These are phyloP conservation scores for Ustilago lituana DNA, from an alignment of 1,284 basidiomycete genomes.

Conservation along the genomic window DNA sequence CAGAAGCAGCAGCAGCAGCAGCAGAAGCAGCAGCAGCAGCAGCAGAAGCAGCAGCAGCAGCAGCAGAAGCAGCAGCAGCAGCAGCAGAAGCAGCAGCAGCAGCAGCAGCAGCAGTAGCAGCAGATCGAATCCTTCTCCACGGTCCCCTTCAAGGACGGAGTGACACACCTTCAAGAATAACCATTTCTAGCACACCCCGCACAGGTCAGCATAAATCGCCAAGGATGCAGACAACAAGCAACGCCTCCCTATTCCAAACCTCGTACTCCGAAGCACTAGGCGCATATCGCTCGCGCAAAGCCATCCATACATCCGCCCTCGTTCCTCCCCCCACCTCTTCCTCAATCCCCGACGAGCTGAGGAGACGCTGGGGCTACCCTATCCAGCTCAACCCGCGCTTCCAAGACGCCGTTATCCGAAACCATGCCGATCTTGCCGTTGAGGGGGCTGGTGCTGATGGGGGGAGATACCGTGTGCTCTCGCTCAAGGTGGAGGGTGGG, in stretches of 20 bases:
- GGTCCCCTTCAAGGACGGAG: too few relatives aligned
- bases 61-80: too few relatives aligned
- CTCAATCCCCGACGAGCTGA: background rate
- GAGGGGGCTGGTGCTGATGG: slow-evolving; percentile 38
- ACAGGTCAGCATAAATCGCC: too few relatives aligned
- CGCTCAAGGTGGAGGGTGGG: slow-evolving; percentile 3
- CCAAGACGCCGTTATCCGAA: background rate
- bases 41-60: too few relatives aligned
- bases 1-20: too few relatives aligned
- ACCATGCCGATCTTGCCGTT: slow-evolving; percentile 13
- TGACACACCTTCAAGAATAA: too few relatives aligned
- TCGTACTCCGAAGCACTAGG: slow-evolving; percentile 46
- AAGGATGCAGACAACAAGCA: slow-evolving; percentile 41
- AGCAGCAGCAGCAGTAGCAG: too few relatives aligned
- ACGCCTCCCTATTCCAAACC: slow-evolving; percentile 46
- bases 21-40: too few relatives aligned
- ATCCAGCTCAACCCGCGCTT: slow-evolving; percentile 38
- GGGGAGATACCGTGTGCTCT: slow-evolving; percentile 22
- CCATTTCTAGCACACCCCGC: too few relatives aligned
- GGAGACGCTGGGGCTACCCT: slow-evolving; percentile 29
- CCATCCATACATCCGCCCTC: slow-evolving; percentile 22
- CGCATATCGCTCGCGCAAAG: slow-evolving; percentile 29
- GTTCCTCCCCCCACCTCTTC: background rate
- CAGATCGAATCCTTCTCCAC: too few relatives aligned
- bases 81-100: too few relatives aligned